Evolutionary conservation across 2,329 filamentous ascomycete genomes (phyloP).

Genomic region (Claviceps digitariae): DNA sequence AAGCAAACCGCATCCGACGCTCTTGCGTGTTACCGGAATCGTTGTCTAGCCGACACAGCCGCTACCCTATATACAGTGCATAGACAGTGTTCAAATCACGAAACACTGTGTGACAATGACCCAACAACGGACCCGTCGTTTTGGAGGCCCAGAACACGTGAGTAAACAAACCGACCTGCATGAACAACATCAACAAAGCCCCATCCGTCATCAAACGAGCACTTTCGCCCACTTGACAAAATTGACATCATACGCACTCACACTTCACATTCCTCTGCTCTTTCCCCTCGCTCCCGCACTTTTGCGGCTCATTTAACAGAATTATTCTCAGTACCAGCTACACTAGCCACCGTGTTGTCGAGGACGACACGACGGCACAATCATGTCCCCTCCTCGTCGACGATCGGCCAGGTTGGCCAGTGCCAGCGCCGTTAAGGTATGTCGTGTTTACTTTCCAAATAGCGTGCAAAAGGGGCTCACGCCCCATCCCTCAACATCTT

Average conservation of each 20-base stretch:
- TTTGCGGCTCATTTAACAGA: conserved; percentile 2
- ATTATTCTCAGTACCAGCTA: not conserved
- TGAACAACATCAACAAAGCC: conserved; percentile 10
- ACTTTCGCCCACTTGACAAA: conserved; percentile 5
- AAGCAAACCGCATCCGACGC: not conserved
- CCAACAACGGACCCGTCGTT: not conserved
- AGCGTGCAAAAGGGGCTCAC: not conserved
- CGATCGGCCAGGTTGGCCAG: conserved; percentile 30
- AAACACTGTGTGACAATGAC: not conserved
- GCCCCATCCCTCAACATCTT: not conserved
- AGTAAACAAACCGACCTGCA: conserved; percentile 15
- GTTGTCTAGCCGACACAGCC: not conserved
- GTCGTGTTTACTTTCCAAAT: conserved; percentile 1
- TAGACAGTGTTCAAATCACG: accelerated
- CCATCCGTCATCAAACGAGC: not conserved
- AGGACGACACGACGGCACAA: conserved; percentile 5
- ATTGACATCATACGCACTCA: conserved; percentile 7
- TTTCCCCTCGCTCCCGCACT: conserved; percentile 1
- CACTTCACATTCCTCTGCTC: conserved; percentile 6
- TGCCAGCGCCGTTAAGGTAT: conserved; percentile 25
- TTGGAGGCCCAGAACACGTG: conserved; percentile 1
- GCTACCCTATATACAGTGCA: not conserved
- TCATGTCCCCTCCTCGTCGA: conserved; percentile 29
- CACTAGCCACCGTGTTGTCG: not conserved
- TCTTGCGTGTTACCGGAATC: not conserved